phyloP scores from a whole-genome alignment of 2,329 filamentous ascomycete genomes.

The Fusarium falciforme region DNA sequence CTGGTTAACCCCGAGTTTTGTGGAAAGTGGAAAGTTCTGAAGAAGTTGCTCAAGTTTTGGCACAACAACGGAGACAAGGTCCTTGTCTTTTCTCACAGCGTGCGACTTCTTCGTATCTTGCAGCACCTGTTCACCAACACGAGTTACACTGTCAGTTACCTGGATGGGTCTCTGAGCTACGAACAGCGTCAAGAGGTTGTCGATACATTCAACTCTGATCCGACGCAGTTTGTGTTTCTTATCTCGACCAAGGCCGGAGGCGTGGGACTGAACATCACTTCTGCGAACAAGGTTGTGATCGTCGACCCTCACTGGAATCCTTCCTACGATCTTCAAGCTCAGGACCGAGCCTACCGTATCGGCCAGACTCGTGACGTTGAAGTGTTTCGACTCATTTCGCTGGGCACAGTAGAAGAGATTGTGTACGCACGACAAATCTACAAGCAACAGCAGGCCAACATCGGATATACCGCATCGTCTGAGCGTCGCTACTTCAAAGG shows the following conservation, averaged over 20 bases:
- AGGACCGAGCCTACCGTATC: conserved; percentile 96
- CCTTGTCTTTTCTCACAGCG: conserved; percentile 93
- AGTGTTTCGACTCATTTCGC: conserved; percentile 90
- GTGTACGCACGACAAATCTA: conserved; percentile 98
- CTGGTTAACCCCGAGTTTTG: conserved; percentile 91
- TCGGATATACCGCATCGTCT: conserved; percentile 91
- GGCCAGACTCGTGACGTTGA: conserved; percentile 94
- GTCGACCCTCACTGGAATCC: conserved; percentile 99
- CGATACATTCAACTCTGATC: conserved; percentile 90
- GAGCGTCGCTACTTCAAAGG: conserved; percentile 96
- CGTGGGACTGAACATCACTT: conserved; percentile 95
- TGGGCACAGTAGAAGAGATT: conserved; percentile 95
- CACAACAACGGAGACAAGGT: conserved; percentile 92
- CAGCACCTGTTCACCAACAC: conserved; percentile 88
- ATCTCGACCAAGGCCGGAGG: conserved; percentile 95
- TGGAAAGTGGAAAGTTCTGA: conserved; percentile 95
- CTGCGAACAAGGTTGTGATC: conserved; percentile 97
- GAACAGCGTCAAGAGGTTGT: conserved; percentile 86
- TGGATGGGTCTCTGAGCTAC: conserved; percentile 86
- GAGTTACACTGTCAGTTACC: conserved; percentile 88
- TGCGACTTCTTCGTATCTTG: conserved; percentile 85
- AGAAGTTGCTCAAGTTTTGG: conserved; percentile 90
- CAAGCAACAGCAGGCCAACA: conserved; percentile 98
- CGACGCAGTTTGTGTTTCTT: conserved; percentile 90
- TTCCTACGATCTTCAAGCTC: conserved; percentile 91